Conservation (phyloP, 1,139 yeast genomes). For the Lodderomyces jiufengensis region DNA sequence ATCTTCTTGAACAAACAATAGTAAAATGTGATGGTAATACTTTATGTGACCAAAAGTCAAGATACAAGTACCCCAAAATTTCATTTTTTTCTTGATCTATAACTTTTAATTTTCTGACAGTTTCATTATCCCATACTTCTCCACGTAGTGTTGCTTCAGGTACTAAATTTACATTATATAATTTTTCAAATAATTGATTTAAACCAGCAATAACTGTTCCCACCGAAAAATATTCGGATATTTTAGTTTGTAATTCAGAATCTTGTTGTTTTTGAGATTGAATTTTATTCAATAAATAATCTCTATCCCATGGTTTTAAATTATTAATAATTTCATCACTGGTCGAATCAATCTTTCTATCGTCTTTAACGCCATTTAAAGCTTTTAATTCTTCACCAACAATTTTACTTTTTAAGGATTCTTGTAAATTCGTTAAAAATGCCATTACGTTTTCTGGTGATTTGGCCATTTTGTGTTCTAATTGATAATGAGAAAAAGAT, state of each 20-base stretch:
- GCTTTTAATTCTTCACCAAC: constrained; percentile 58
- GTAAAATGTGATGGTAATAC: constrained; percentile 90
- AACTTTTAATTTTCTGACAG: constrained; percentile 79
- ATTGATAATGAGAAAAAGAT: constrained; percentile 76
- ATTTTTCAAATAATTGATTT: constrained; percentile 60
- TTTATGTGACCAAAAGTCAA: constrained; percentile 46
- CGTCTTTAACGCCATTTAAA: constrained; percentile 37
- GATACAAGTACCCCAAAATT: constrained; percentile 38
- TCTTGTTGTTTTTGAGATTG: constrained; percentile 14
- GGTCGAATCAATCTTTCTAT: too few species aligned
- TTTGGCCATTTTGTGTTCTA: constrained; percentile 89
- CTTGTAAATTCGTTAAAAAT: constrained; percentile 61
- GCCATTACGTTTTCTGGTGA: constrained; percentile 70
- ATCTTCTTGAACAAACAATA: constrained; percentile 81
- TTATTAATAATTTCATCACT: constrained; percentile 41
- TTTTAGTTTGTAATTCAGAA: constrained; percentile 19
- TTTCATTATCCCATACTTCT: constrained; percentile 83
- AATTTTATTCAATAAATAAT: constrained; percentile 44
- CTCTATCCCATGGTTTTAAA: constrained; percentile 91
- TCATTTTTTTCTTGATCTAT: constrained; percentile 25
- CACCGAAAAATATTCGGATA: constrained; percentile 68
- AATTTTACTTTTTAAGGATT: constrained; percentile 39
- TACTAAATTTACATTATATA: constrained; percentile 73
- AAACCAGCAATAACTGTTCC: constrained; percentile 88
- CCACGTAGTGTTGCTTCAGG: constrained; percentile 65